phyloP scores from a whole-genome alignment of 2,329 filamentous ascomycete species.

The Exophiala sp. region DNA sequence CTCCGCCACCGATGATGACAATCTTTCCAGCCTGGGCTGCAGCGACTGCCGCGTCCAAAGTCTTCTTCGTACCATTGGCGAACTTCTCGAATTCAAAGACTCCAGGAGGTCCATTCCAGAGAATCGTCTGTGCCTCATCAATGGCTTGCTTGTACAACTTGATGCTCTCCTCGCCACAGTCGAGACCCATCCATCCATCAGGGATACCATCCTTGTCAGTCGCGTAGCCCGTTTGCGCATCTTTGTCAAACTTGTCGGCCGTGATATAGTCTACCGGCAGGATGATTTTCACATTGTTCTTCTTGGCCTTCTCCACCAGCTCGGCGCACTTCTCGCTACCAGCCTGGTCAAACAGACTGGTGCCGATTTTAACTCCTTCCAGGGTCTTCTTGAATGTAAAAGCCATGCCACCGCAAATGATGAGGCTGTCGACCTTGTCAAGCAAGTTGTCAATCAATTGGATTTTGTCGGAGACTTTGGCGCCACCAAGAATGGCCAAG shows the following conservation, averaged over 20 bases:
- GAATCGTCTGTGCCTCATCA: conserved; percentile 82
- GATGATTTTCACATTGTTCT: conserved; percentile 90
- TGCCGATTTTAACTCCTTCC: conserved; percentile 80
- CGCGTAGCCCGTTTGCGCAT: conserved; percentile 74
- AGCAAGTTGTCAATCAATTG: conserved; percentile 98
- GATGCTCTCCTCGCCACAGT: conserved; percentile 84
- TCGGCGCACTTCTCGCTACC: conserved; percentile 85
- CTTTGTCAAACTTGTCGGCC: conserved; percentile 84
- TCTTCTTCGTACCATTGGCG: conserved; percentile 83
- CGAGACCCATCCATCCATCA: conserved; percentile 96
- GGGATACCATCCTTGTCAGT: conserved; percentile 86
- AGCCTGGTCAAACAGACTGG: conserved; percentile 86
- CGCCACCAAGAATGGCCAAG: conserved; percentile 95
- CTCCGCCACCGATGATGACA: conserved; percentile 96
- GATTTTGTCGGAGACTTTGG: conserved; percentile 99
- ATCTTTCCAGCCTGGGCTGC: conserved; percentile 81
- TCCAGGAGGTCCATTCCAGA: conserved; percentile 97
- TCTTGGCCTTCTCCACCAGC: conserved; percentile 91
- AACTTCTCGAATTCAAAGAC: conserved; percentile 98
- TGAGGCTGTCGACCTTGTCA: conserved; percentile 92
- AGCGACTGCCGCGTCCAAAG: conserved; percentile 78
- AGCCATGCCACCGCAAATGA: conserved; percentile 97
- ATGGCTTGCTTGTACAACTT: conserved; percentile 86
- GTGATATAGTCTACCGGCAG: conserved; percentile 94
- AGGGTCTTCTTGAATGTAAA: conserved; percentile 99